Conservation (phyloP, 176 grass and related monocot genomes). For the Luzula sylvatica region DNA sequence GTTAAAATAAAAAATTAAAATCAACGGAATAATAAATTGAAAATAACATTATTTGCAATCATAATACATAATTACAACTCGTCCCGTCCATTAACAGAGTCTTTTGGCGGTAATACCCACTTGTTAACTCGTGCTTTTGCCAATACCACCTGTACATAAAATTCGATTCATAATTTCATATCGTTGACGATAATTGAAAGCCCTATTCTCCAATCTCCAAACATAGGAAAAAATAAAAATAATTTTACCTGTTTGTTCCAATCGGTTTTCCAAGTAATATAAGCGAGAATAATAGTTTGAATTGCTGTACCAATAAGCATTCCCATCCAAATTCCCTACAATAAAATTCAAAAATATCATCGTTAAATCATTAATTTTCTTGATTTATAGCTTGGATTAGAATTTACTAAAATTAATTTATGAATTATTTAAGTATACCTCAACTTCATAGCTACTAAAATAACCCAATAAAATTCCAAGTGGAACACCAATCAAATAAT, state of each 20-base stretch:
- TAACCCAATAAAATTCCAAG: constrained; percentile 61
- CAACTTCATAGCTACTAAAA: background rate
- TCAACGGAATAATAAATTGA: too few species aligned
- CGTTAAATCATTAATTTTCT: background rate
- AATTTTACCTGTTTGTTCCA: constrained; percentile 72
- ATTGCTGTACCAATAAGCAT: constrained; percentile 73
- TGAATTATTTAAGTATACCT: background rate
- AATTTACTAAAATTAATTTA: background rate
- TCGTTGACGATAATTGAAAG: background rate
- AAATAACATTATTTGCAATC: too few species aligned
- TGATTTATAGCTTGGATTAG: background rate
- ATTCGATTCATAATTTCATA: background rate
- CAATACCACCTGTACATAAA: constrained; percentile 14
- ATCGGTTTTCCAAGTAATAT: constrained; percentile 64
- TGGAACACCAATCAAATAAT: constrained; percentile 78
- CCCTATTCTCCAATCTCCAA: background rate
- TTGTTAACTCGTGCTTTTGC: constrained; percentile 23
- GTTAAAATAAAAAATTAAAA: too few species aligned
- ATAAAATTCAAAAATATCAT: background rate
- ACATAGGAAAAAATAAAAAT: background rate
- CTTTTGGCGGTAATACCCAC: constrained; percentile 18
- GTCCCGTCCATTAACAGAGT: constrained; percentile 8
- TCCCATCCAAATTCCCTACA: constrained; percentile 89
- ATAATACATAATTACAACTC: background rate
- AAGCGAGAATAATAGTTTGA: constrained; percentile 50